Base-by-base conservation (phyloP, 176 grass and related monocot species). In the Raddia guianensis region DNA sequence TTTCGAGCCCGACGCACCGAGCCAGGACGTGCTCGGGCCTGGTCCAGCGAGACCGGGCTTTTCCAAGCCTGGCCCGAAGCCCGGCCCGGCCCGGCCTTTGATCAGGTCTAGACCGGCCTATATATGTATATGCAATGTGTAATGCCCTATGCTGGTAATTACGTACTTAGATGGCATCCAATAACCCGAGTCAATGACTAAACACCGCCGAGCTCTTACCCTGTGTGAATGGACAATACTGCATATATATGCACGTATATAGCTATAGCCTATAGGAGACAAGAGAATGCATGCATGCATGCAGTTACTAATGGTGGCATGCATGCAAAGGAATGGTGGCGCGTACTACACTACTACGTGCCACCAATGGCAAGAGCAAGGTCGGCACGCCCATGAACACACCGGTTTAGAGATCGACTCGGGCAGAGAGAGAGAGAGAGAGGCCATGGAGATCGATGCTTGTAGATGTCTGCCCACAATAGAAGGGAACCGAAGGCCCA, bases 401-500 rank as follows among this genome's bases (percentile, higher is more conserved):
- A n/a, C 11, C 3, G 72, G 72, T 21, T 21, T 40, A 58, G 12
- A 55, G 46, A 40, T 40, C 37, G 37, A 21, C 40, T 48, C 62
- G 4, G 11, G 52, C 12, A 35, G 70, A 58, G 60, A 50, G 34
- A 7, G 46, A 40, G 68, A 56, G 48, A 82, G 20, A 32, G 5
- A 42, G n/a, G 6, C n/a, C 14, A 35, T 53, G 61, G 52, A 56
- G 65, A 27, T 27, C 1, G 27, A 70, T 32, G 65, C 15, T 6
- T 16, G 14, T 1, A 45, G 70, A 10, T n/a, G 60, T 9, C 75
- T 54, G 77, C 47, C 65, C 27, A 37, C 16, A 82, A 74, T 5
- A 46, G 65, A 85, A 70, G 65, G 64, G 4, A 69, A 32, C 63
- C 65, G 74, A 78, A 72, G 83, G 66, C 40, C 81, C 19, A 57